phyloP scores from a whole-genome alignment of 2,329 filamentous ascomycete genomes.

The Colletotrichum incanum region DNA sequence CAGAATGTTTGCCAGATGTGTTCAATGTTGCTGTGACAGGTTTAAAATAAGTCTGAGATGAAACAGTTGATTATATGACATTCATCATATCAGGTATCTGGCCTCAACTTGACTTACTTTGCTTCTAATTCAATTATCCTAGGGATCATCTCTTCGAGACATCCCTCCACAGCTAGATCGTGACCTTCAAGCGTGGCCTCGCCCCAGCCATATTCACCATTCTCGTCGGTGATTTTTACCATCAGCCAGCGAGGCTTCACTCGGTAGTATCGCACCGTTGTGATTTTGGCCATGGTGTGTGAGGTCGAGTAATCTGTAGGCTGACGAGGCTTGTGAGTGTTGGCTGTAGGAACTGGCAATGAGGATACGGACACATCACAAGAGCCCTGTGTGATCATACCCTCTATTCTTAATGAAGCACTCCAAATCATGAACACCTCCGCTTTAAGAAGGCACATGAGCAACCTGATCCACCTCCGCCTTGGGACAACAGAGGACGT shows the following conservation, averaged over 20 bases:
- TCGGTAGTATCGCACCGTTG: conserved; percentile 75
- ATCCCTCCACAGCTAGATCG: conserved; percentile 76
- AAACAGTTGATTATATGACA: rapidly evolving
- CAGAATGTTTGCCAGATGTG: conserved; percentile 79
- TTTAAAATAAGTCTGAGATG: conserved; percentile 53
- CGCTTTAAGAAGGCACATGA: neutral
- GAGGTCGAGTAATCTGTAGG: neutral
- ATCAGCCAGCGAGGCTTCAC: conserved; percentile 79
- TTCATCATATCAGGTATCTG: neutral
- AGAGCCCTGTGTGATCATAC: neutral
- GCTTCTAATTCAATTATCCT: conserved; percentile 74
- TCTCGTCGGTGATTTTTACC: conserved; percentile 76
- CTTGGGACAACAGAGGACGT: conserved; percentile 2
- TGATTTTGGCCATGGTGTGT: conserved; percentile 60
- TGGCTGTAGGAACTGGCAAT: too few species aligned
- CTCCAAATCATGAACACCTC: neutral
- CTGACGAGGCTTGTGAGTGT: neutral
- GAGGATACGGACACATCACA: neutral
- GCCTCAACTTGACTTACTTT: conserved; percentile 60
- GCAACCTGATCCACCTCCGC: conserved; percentile 11
- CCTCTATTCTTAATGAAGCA: conserved; percentile 29
- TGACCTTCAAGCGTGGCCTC: conserved; percentile 79
- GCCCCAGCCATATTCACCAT: conserved; percentile 74
- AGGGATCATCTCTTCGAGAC: conserved; percentile 72
- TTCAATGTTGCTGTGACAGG: conserved; percentile 71